These are phyloP conservation scores for Nannizziopsis barbatae DNA, from an alignment of 2,329 filamentous ascomycete species.

Conservation along the genomic window DNA sequence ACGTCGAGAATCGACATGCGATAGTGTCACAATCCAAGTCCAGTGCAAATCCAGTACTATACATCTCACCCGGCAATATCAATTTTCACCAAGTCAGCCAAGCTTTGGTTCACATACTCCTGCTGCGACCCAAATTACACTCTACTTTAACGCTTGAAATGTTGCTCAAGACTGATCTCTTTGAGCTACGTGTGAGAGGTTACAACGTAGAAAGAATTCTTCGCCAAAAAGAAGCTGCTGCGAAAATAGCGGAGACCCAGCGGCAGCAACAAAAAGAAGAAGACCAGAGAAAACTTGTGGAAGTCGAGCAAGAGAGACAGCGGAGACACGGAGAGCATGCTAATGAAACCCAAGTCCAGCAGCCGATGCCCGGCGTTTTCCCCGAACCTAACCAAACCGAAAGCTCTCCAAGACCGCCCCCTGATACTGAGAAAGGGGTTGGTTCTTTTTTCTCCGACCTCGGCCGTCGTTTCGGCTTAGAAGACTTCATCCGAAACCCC, in stretches of 20 bases:
- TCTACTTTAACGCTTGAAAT: slow-evolving; percentile 86
- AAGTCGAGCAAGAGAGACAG: slow-evolving; percentile 42
- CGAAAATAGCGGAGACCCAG: slow-evolving; percentile 73
- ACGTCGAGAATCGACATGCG: slow-evolving; percentile 64
- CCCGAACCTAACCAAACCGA: slow-evolving; percentile 43
- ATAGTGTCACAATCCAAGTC: slow-evolving; percentile 49
- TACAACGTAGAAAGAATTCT: slow-evolving; percentile 97
- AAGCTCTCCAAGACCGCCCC: background rate
- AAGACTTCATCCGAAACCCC: slow-evolving; percentile 32
- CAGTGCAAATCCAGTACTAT: slow-evolving; percentile 51
- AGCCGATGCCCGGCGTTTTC: slow-evolving; percentile 64
- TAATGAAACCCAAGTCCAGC: slow-evolving; percentile 19
- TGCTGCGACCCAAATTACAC: slow-evolving; percentile 74
- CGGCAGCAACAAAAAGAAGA: slow-evolving; percentile 57
- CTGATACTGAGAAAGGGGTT: slow-evolving; percentile 33
- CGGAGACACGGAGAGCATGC: slow-evolving; percentile 26
- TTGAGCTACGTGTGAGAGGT: slow-evolving; percentile 70
- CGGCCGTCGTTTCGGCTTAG: slow-evolving; percentile 57
- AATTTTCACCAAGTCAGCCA: slow-evolving; percentile 91
- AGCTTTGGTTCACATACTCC: slow-evolving; percentile 67
- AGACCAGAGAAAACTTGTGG: slow-evolving; percentile 57
- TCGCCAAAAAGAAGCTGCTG: slow-evolving; percentile 74
- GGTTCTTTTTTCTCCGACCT: slow-evolving; percentile 57
- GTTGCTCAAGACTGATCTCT: slow-evolving; percentile 72
- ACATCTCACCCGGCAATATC: slow-evolving; percentile 58